Evolutionary conservation across 192 early-diverging fungal species (phyloP).

Genomic region (Anaeromyces robustus): DNA sequence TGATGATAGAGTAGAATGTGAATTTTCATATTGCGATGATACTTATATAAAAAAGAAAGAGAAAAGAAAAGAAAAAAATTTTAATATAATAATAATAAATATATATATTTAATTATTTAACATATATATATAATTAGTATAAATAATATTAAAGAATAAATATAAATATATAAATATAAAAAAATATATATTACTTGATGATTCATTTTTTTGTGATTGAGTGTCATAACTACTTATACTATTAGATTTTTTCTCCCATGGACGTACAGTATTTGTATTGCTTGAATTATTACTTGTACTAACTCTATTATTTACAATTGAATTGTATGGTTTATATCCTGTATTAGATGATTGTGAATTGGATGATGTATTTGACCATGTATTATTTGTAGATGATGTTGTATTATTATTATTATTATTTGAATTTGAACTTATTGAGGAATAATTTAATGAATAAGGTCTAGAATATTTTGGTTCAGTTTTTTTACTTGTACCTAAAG

Average conservation of each 20-base stretch:
- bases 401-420: too few species aligned
- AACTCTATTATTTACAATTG: background rate
- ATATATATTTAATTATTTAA: too few species aligned
- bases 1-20: background rate
- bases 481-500: background rate
- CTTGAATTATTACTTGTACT: background rate
- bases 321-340: background rate
- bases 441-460: background rate
- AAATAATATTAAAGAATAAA: too few species aligned
- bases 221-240: background rate
- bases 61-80: too few species aligned
- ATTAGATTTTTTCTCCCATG: background rate
- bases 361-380: background rate
- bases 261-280: background rate
- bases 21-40: background rate
- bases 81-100: too few species aligned
- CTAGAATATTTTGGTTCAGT: background rate
- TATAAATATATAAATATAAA: too few species aligned
- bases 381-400: background rate
- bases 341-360: background rate
- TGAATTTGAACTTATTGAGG: background rate
- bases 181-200: background rate
- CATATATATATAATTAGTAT: too few species aligned
- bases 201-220: background rate
- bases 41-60: too few species aligned